Evolutionary conservation across 2,329 filamentous ascomycete species (phyloP), one percentile per base, ranked within the genome.

Genomic region (Tolypocladium ophioglossoides): DNA sequence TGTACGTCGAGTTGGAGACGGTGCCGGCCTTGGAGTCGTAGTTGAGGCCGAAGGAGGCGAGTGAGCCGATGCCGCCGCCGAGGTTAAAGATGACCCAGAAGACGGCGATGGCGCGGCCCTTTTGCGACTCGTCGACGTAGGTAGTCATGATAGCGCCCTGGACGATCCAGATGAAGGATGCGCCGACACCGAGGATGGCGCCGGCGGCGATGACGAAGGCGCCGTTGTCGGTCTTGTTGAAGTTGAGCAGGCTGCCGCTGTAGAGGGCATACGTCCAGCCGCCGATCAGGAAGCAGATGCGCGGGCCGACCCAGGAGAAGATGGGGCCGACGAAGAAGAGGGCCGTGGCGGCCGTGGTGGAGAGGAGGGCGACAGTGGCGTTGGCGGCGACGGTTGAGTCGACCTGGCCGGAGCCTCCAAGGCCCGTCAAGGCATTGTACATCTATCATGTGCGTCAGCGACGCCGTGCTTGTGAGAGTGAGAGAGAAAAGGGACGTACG

Each of bases 21-120:
- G 75, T 76, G 32, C 72, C 66, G 8, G 62, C 58, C 27, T 39
- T 68, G 18, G 72, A 74, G 55, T 70, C 53, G 57, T 66, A 75
- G 61, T 75, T 76, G 50, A 74, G 61, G 0, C 52, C 58, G 30
- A 60, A 60, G 10, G 58, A 58, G 38, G 57, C 72, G 5, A 77
- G 66, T 1, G 71, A 72, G 12, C 74, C 74, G 32, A 76, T 68
- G 18, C 68, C 71, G n/a, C 72, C 72, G 35, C 73, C 73, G 2
- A 75, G 66, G 57, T 75, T 76, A 63, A 76, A 75, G 54, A 76
- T 72, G 54, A 74, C 65, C 73, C 73, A 75, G 59, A 76, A 76
- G 4, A 64, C 62, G 41, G 70, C 72, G 48, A 74, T 74, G 34
- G 70, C 69, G 16, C 72, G 69, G 7, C 73, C 73, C 56, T 72